These are phyloP conservation scores for Teunomyces stri DNA, from an alignment of 805 yeast species.

Conservation along the genomic window DNA sequence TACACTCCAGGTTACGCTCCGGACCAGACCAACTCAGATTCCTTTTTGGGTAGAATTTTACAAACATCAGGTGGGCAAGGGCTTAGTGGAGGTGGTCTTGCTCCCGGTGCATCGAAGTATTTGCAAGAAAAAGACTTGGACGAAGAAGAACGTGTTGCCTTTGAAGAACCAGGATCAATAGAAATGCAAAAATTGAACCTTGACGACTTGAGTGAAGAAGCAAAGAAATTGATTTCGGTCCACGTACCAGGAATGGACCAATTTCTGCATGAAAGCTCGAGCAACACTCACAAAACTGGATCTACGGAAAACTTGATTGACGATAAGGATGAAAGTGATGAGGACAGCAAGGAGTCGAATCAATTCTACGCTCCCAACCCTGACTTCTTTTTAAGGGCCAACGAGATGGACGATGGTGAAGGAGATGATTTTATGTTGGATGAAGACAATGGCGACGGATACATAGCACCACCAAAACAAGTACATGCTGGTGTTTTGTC, in stretches of 20 bases:
- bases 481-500: slow-evolving; percentile 88
- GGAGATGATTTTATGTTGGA: slow-evolving; percentile 27
- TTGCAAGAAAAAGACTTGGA: slow-evolving; percentile 17
- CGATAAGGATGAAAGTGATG: neutral
- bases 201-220: slow-evolving; percentile 48
- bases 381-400: slow-evolving; percentile 35
- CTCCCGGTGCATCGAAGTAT: slow-evolving; percentile 35
- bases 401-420: slow-evolving; percentile 24
- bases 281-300: neutral
- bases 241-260: slow-evolving; percentile 35
- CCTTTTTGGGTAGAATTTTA: slow-evolving; percentile 39
- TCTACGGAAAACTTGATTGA: slow-evolving; percentile 2
- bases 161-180: slow-evolving; percentile 31
- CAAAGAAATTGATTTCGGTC: slow-evolving; percentile 50
- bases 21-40: slow-evolving; percentile 30
- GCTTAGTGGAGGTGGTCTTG: slow-evolving; percentile 41
- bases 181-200: slow-evolving; percentile 46
- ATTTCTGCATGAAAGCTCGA: neutral
- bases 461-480: slow-evolving; percentile 43
- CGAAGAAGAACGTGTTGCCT: slow-evolving; percentile 20
- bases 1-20: slow-evolving; percentile 19
- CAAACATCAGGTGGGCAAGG: slow-evolving; percentile 24
- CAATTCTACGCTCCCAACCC: slow-evolving; percentile 43
- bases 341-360: slow-evolving; percentile 3
- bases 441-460: slow-evolving; percentile 31